Evolutionary conservation across 179 eudicot species (phyloP), one percentile per base, ranked within the genome.

Genomic region (Amaranthus tricolor): DNA sequence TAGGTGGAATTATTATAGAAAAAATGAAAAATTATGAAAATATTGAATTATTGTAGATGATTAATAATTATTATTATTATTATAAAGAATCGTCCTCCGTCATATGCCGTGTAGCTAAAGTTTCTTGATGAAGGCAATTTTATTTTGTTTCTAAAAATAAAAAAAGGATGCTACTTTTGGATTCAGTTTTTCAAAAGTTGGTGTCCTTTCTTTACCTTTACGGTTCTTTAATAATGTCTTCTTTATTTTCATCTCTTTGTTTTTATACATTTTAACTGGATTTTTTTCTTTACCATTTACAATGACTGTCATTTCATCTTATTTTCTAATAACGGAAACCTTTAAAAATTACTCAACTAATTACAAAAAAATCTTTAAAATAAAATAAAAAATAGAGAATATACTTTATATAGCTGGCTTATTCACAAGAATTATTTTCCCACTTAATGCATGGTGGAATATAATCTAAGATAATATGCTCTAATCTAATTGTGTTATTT

Each of bases 151-250:
- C 80, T 17, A 45, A 24, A 54, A 64, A 17, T 58, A 74, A 57
- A 43, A 58, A 47, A 59, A 58, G 70, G 31, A 74, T 81, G 63
- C 48, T 70, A 59, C 78, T 81, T 81, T 77, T 79, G 72, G 67
- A 77, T 77, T 58, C 69, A 68, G 71, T 78, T 78, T 75, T 75
- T 61, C 55, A 60, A 82, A 82, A 79, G 77, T 52, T 70, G 61
- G 11, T 15, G 65, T 66, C 74, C 52, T 74, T 72, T 78, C 61
- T 31, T 82, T 71, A 43, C 79, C 74, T 58, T 75, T 82, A 72
- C 53, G 61, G 82, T 50, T 44, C 62, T 66, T 71, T 66, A 79
- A 82, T 82, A 78, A 78, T 82, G 69, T 9, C 24, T 11, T 66
- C 68, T 61, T 50, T 68, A 69, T 72, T 72, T 72, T 68, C 44